Conservation (phyloP, 352 stramenopile species). For the Pythium catenulatum region DNA sequence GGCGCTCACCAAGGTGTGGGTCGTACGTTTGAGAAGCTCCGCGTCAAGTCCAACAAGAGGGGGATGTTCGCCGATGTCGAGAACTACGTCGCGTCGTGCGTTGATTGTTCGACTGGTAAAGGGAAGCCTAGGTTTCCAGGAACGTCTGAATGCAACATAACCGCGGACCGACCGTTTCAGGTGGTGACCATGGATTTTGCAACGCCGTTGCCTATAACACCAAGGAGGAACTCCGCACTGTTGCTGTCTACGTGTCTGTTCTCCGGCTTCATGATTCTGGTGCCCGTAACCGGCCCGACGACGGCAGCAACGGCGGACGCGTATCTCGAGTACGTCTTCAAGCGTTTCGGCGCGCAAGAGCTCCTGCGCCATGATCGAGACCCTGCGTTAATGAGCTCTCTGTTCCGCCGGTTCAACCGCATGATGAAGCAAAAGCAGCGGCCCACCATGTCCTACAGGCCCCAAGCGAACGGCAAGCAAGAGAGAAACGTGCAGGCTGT, state of each 20-base stretch:
- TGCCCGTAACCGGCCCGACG: neutral
- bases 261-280: conserved; percentile 17
- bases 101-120: conserved; percentile 12
- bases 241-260: conserved; percentile 13
- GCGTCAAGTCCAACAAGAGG: neutral
- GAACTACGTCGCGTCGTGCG: neutral
- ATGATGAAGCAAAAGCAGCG: neutral
- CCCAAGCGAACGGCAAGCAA: neutral
- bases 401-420: neutral
- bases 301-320: conserved; percentile 43
- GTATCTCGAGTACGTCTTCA: conserved; percentile 32
- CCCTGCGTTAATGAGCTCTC: neutral
- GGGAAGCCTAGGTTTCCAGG: conserved; percentile 26
- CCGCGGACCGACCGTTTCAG: neutral
- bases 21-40: neutral
- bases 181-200: conserved; percentile 26
- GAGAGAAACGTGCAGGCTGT: neutral
- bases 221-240: neutral
- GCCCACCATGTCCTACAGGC: neutral
- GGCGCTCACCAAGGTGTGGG: conserved; percentile 31
- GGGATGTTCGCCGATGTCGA: conserved; percentile 16
- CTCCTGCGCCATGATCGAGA: neutral
- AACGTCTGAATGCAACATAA: conserved; percentile 1
- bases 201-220: neutral
- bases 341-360: neutral